Conservation (phyloP, 2,329 filamentous ascomycete genomes). For the Stylonectria norvegica region DNA sequence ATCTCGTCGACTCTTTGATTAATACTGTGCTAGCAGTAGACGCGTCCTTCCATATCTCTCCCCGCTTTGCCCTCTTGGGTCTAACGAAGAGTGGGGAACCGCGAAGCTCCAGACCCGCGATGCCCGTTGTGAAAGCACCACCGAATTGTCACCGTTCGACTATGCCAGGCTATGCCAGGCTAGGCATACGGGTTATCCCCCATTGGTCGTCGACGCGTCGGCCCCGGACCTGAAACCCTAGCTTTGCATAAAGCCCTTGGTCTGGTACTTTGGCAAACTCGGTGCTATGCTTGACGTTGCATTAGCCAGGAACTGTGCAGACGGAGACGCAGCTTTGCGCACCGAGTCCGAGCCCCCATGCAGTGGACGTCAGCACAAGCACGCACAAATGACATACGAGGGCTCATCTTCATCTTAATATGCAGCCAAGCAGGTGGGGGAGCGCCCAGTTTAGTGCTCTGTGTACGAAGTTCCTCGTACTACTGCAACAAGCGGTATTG, state of each 20-base stretch:
- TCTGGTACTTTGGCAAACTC: no score
- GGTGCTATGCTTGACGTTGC: constrained; percentile 25
- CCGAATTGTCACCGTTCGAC: constrained; percentile 24
- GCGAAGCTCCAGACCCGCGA: constrained; percentile 13
- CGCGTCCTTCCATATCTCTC: constrained; percentile 4
- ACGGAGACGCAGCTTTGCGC: not conserved
- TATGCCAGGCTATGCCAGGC: constrained; percentile 12
- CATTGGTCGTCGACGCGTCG: constrained; percentile 26
- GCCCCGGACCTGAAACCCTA: constrained; percentile 34
- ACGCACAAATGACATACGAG: constrained; percentile 21
- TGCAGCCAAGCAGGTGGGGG: constrained; percentile 24
- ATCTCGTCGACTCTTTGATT: no score
- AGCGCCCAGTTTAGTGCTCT: constrained; percentile 7
- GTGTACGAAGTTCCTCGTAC: constrained; percentile 4
- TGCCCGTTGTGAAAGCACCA: constrained; percentile 22
- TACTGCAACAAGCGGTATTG: constrained; percentile 12
- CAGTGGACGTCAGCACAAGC: constrained; percentile 20
- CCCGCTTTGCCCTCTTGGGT: constrained; percentile 15
- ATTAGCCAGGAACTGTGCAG: constrained; percentile 29
- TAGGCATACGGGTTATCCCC: constrained; percentile 24
- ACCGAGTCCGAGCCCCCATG: constrained; percentile 1
- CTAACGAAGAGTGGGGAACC: constrained; percentile 17
- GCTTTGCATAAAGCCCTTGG: constrained; percentile 31
- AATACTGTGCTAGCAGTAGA: not conserved
- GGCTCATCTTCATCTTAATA: constrained; percentile 23